A percentile compares a stretch with the other conserved stretches of the same genome.
Evolutionary conservation across 2,329 filamentous ascomycete genomes (phyloP).

Genomic region (Epichloe baconii): DNA sequence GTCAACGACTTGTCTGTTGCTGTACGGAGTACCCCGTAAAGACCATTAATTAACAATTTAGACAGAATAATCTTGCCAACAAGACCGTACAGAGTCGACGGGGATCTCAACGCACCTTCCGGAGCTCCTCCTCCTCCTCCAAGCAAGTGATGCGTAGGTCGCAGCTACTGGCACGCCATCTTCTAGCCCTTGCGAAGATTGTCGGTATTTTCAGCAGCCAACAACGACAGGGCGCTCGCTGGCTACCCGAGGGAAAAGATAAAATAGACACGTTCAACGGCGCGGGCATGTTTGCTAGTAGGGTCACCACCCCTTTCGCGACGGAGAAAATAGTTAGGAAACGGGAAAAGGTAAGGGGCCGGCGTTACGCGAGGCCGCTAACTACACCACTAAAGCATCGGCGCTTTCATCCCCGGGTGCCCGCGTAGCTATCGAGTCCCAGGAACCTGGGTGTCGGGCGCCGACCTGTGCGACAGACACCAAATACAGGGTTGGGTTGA

Average conservation of each 20-base stretch:
- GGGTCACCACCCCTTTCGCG: background rate
- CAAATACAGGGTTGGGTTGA: background rate
- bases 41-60: too few species aligned
- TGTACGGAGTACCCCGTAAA: background rate
- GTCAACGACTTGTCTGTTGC: background rate
- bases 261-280: slow-evolving; percentile 2
- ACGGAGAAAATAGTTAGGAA: background rate
- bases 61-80: too few species aligned
- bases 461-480: slow-evolving; percentile 1
- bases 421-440: background rate
- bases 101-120: too few species aligned
- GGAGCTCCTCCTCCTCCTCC: too few species aligned
- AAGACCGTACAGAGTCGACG: too few species aligned
- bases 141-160: too few species aligned
- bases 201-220: background rate
- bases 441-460: slow-evolving; percentile 5
- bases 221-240: background rate
- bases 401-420: background rate
- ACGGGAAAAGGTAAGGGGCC: background rate
- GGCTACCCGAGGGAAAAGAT: background rate
- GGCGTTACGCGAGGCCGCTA: background rate
- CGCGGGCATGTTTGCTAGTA: background rate
- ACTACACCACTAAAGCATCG: background rate
- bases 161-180: too few species aligned
- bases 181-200: background rate